Evolutionary conservation across 2,329 filamentous ascomycete species (phyloP), one percentile per base, ranked within the genome.

Genomic region (Aspergillus ruber): DNA sequence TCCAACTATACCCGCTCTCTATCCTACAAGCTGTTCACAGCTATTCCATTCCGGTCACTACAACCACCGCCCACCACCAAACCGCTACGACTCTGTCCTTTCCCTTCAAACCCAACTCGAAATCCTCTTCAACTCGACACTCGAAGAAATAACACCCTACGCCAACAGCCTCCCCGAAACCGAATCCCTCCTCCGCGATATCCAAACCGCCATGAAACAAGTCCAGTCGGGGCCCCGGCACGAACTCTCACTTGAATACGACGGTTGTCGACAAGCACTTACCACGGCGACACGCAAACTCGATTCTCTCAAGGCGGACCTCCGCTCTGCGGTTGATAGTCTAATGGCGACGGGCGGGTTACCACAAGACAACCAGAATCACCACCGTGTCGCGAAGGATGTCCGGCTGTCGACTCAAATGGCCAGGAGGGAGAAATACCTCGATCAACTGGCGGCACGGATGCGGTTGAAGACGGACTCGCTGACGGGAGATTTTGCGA

Each of bases 171-270:
- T 68, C 18, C 61, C 62, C 51, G 59, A 64, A 48, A 64, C 58
- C 47, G 63, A 66, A 42, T 54, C 54, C 45, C 57, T 57, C 40
- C 59, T 69, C 8, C 55, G 50, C 23, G 54, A 55, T 18, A 47
- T 67, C 15, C 59, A 67, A 35, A 38, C 49, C 0, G 55, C 58
- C 13, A 47, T 69, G 6, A 60, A 60, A 42, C 47, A 49, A n/a
- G 50, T 50, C 23, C 62, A 65, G 40, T 18, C 17, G 15, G 15
- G 15, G 15, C 58, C 63, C 12, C 62, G 58, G 21, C 53, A 69
- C 42, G 65, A 66, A n/a, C 59, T 69, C 1, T 58, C 66, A 12
- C 63, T 69, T 9, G 67, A 70, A 48, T 69, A 68, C 46, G 55
- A 61, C 42, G 65, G 67, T 43, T 62, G 63, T 49, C 56, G 59